These are phyloP conservation scores for Chaetomiaceae sp. DNA, from an alignment of 2,329 filamentous ascomycete genomes.

Conservation along the genomic window DNA sequence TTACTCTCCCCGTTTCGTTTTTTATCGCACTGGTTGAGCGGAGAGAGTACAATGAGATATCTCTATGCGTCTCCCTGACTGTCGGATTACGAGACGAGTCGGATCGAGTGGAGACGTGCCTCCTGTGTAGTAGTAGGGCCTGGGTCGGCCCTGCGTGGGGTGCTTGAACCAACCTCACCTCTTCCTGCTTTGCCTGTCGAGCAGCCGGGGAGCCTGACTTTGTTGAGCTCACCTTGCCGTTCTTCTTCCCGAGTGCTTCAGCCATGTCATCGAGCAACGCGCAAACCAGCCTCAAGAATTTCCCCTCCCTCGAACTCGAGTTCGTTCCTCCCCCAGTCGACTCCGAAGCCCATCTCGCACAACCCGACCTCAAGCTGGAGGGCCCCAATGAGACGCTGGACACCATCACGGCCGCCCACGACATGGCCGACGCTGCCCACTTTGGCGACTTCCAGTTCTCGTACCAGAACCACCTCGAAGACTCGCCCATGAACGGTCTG, in stretches of 20 bases:
- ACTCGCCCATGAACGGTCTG: constrained; percentile 39
- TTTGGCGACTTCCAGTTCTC: constrained; percentile 52
- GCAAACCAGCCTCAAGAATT: constrained; percentile 31
- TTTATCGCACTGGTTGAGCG: not conserved
- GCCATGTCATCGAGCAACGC: constrained; percentile 39
- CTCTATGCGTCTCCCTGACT: constrained; percentile 10
- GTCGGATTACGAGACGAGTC: constrained; percentile 14
- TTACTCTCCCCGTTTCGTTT: not conserved
- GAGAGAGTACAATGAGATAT: constrained; percentile 7
- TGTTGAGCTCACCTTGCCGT: not conserved
- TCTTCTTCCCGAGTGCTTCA: constrained; percentile 8
- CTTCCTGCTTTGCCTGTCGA: constrained; percentile 24
- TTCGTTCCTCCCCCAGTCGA: constrained; percentile 32
- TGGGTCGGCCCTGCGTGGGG: constrained; percentile 17
- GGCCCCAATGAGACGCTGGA: constrained; percentile 31
- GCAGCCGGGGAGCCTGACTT: not conserved
- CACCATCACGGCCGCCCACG: constrained; percentile 30
- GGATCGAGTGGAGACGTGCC: constrained; percentile 20
- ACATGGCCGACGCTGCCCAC: constrained; percentile 42
- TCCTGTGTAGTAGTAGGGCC: not conserved
- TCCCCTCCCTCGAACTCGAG: constrained; percentile 33
- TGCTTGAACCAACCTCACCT: constrained; percentile 18
- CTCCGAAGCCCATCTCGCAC: constrained; percentile 29
- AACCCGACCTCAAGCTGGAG: constrained; percentile 35
- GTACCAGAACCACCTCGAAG: constrained; percentile 42